phyloP scores from a whole-genome alignment of 805 yeast species.

The Kuraishia molischiana region DNA sequence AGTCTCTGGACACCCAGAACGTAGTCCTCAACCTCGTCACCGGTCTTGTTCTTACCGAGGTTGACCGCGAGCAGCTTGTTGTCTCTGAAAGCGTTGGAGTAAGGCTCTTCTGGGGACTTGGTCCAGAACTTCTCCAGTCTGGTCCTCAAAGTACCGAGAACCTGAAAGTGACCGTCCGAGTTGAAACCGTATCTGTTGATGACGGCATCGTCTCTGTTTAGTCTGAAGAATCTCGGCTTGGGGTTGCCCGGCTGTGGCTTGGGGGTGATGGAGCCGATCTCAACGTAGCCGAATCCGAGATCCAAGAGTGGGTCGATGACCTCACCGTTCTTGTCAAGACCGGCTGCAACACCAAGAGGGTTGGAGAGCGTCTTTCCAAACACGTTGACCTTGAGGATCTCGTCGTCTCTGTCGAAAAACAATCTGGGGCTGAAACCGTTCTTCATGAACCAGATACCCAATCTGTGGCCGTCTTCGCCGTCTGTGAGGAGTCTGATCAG shows the following conservation, averaged over 20 bases:
- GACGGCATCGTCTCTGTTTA: constrained; percentile 79
- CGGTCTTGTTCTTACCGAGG: constrained; percentile 85
- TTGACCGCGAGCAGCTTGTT: constrained; percentile 71
- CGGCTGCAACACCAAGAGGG: constrained; percentile 94
- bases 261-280: constrained; percentile 91
- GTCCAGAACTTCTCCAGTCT: constrained; percentile 41
- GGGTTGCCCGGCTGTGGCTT: constrained; percentile 93
- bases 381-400: constrained; percentile 44
- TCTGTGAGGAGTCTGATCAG: constrained; percentile 55
- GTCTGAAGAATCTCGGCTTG: constrained; percentile 81
- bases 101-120: constrained; percentile 12
- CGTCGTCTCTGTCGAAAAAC: constrained; percentile 41
- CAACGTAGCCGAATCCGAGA: constrained; percentile 82
- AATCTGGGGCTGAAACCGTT: constrained; percentile 59
- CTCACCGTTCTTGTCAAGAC: constrained; percentile 89
- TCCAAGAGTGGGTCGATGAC: constrained; percentile 75
- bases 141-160: constrained; percentile 53
- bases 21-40: constrained; percentile 85
- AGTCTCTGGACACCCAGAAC: constrained; percentile 74
- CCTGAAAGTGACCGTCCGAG: constrained; percentile 77
- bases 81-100: constrained; percentile 43
- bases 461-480: constrained; percentile 79
- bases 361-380: constrained; percentile 57
- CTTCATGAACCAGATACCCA: constrained; percentile 65
- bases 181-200: constrained; percentile 94